Conservation (phyloP, 2,329 filamentous ascomycete species). For the Pezizomycotina sp. region DNA sequence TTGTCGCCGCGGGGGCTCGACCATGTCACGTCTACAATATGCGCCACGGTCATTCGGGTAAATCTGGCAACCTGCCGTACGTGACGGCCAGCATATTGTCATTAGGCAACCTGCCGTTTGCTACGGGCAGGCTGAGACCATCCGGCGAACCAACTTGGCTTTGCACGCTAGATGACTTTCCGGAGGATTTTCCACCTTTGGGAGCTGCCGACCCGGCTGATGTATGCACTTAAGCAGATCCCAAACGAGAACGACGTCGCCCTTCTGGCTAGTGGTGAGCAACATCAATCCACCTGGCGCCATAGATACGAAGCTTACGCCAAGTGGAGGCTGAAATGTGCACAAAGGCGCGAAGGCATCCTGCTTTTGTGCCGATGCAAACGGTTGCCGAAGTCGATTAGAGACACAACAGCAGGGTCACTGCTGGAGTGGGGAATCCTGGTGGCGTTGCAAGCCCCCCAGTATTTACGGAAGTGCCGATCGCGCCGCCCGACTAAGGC, state of each 20-base stretch:
- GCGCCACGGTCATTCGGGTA: conserved; percentile 76
- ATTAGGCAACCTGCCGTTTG: conserved; percentile 21
- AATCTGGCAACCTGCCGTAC: conserved; percentile 80
- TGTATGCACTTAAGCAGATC: conserved; percentile 42
- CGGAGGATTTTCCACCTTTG: conserved; percentile 10
- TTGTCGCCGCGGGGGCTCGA: conserved; percentile 63
- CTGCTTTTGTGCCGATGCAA: conserved; percentile 36
- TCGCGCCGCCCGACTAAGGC: conserved; percentile 15
- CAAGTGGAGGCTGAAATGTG: conserved; percentile 54
- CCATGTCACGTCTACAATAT: conserved; percentile 83
- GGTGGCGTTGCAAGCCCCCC: conserved; percentile 33
- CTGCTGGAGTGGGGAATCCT: conserved; percentile 37
- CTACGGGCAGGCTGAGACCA: conserved; percentile 12
- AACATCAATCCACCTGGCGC: conserved; percentile 56
- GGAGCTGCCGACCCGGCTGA: conserved; percentile 33
- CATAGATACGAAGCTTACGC: conserved; percentile 68
- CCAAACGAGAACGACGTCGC: conserved; percentile 71
- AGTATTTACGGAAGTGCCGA: conserved; percentile 8
- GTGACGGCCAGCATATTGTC: conserved; percentile 34
- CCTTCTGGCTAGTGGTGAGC: conserved; percentile 65
- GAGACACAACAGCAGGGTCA: conserved; percentile 58
- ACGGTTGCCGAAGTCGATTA: conserved; percentile 50
- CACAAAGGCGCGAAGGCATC: conserved; percentile 40
- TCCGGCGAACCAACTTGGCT: conserved; percentile 9
- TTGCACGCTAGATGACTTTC: conserved; percentile 21